phyloP scores from a whole-genome alignment of 2,329 filamentous ascomycete species.

The Colletotrichum incanum region DNA sequence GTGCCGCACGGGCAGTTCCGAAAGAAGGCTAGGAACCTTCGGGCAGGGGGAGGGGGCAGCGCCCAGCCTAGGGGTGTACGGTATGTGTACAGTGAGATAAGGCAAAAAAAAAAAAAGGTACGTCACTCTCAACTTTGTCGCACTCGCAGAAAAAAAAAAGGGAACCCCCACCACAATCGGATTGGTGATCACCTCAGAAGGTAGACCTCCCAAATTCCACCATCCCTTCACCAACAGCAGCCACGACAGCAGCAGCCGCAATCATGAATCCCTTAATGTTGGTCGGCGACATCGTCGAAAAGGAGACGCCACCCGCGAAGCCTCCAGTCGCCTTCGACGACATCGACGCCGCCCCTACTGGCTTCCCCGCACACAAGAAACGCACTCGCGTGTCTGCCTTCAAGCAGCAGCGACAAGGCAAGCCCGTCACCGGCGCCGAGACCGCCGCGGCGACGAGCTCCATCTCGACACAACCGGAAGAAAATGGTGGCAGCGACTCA shows the following conservation, averaged over 20 bases:
- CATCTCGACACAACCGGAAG: conserved; percentile 23
- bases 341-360: conserved; percentile 71
- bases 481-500: conserved; percentile 16
- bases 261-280: conserved; percentile 65
- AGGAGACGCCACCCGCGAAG: conserved; percentile 71
- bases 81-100: conserved; percentile 25
- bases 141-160: background rate
- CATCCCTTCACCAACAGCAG: background rate
- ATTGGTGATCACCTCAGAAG: background rate
- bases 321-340: conserved; percentile 74
- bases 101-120: conserved; percentile 14
- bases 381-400: conserved; percentile 82
- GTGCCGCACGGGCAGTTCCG: conserved; percentile 40
- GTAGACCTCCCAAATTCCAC: background rate
- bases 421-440: conserved; percentile 48
- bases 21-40: conserved; percentile 26
- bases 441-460: conserved; percentile 29
- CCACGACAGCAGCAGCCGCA: background rate
- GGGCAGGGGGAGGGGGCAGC: conserved; percentile 23
- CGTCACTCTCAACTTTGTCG: conserved; percentile 17
- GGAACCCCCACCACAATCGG: conserved; percentile 6
- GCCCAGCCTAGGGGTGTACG: conserved; percentile 4
- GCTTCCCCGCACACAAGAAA: conserved; percentile 92
- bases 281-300: conserved; percentile 86
- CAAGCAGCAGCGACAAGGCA: conserved; percentile 75